Conservation (phyloP, 2,329 filamentous ascomycete species). For the Pyricularia grisea region DNA sequence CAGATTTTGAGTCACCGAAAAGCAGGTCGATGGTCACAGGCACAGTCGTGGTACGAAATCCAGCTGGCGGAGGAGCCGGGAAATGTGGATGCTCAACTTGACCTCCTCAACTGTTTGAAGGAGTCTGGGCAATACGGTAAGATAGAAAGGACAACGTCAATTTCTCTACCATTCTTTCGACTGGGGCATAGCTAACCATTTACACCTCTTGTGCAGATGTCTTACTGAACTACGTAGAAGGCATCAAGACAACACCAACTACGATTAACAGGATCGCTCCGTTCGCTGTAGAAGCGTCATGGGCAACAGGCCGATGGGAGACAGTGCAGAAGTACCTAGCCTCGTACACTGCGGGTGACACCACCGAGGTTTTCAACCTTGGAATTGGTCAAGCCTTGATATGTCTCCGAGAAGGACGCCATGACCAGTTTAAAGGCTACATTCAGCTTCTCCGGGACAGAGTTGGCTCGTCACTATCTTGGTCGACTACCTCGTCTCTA, state of each 20-base stretch:
- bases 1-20: slow-evolving; percentile 90
- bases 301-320: slow-evolving; percentile 78
- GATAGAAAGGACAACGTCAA: slow-evolving; percentile 12
- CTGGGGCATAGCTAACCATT: slow-evolving; percentile 6
- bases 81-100: slow-evolving; percentile 68
- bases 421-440: slow-evolving; percentile 40
- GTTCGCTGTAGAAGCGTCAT: slow-evolving; percentile 84
- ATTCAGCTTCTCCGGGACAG: slow-evolving; percentile 59
- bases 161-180: neutral
- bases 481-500: slow-evolving; percentile 69
- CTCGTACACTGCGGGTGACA: slow-evolving; percentile 38
- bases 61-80: slow-evolving; percentile 71
- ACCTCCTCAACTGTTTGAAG: slow-evolving; percentile 79
- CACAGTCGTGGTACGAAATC: slow-evolving; percentile 96
- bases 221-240: slow-evolving; percentile 77
- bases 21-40: slow-evolving; percentile 85
- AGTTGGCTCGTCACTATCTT: slow-evolving; percentile 65
- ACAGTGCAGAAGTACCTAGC: slow-evolving; percentile 59
- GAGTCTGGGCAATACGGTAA: slow-evolving; percentile 92
- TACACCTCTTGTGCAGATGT: slow-evolving; percentile 47
- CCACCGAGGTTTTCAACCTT: slow-evolving; percentile 67
- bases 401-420: slow-evolving; percentile 44
- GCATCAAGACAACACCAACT: slow-evolving; percentile 48
- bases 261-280: slow-evolving; percentile 60
- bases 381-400: slow-evolving; percentile 62